Evolutionary conservation across 2,329 filamentous ascomycete genomes (phyloP), one percentile per base, ranked within the genome.

Genomic region (Cercospora sp.): DNA sequence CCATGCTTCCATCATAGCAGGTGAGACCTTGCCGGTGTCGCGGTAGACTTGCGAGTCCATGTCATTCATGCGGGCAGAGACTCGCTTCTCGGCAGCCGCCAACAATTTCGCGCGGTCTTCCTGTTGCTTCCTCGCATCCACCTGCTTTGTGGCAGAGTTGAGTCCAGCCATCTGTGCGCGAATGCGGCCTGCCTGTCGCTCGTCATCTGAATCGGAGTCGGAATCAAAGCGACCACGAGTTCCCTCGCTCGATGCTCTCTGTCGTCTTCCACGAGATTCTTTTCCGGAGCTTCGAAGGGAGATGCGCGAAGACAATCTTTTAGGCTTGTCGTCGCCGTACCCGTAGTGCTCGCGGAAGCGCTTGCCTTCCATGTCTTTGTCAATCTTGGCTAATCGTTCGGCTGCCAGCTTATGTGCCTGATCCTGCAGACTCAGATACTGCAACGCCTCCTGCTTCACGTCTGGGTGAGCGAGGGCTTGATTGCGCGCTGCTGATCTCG

Each of bases 371-470:
- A 88, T 85, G 62, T 94, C 90, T 66, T 91, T 86, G 48, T 94
- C 88, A 68, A 97, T 88, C 76, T 90, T 94, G 5, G 91, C 88
- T 26, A 97, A 83, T 40, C 93, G 89, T 78, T 96, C 91, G 66
- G 94, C 89, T 0, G 94, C 94, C 64, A 95, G 87, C 75, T 90
- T 93, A 75, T 95, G 93, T 0, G 94, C 94, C 5, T 91, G 90
- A 75, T 97, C 93, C 76, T 97, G 93, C 1, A 97, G 84, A 69
- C 88, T 90, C 70, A 88, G 82, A 68, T 84, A 84, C 30, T 79
- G 78, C 77, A 84, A 75, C 5, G 83, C 83, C 69, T 85, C 81
- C 42, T 84, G 82, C 74, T 85, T 86, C 6, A 88, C 81, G 65
- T 87, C 84, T 70, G 80, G 68, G 78, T 80, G 68, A 66, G 76